Evolutionary conservation across 768 basidiomycete genomes (phyloP), one percentile per base, ranked within the genome.

Genomic region (Cyclocybe cylindracea): DNA sequence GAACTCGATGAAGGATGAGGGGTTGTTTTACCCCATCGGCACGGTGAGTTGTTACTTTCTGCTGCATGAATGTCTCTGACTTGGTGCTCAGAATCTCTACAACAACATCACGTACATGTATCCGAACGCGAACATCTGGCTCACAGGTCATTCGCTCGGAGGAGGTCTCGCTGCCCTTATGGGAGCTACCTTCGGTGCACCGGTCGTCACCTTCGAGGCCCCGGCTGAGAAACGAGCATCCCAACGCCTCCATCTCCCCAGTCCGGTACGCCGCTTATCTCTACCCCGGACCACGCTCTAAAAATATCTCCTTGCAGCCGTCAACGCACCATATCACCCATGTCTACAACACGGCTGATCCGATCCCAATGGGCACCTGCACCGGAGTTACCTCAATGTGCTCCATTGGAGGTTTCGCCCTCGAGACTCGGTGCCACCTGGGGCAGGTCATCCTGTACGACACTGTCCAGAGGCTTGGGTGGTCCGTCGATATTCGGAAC

Each of bases 91-190:
- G 94, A 88, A 95, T 64, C 74, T 98, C 6, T 98, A 94, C 70
- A 92, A 94, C 68, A 94, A 97, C 66, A 76, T 98, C 47, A 84
- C 90, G 2, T 88, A 86, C 58, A 83, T 96, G 80, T 98, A 96
- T 64, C 96, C 96, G 0, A 65, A 89, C 39, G 78, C 94, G 33
- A 84, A 86, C 49, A 95, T 98, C 46, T 98, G 95, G 95, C 61
- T 98, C 4, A 82, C 82, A 56, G 79, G 79, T 5, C 90, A 91
- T 64, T 90, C 92, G 29, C 78, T 98, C 10, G 96, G 96, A 11
- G 96, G 96, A 0, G 77, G 89, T 0, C 70, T 98, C 14, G 86
- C 94, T 2, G 84, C 92, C 0, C 79, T 99, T 4, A 73, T 98
- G 7, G 94, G 91, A 0, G 75, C 83, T 2, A 94, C 96, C 0